phyloP scores from a whole-genome alignment of 2,329 filamentous ascomycete species.

The Botrytis paeoniae region DNA sequence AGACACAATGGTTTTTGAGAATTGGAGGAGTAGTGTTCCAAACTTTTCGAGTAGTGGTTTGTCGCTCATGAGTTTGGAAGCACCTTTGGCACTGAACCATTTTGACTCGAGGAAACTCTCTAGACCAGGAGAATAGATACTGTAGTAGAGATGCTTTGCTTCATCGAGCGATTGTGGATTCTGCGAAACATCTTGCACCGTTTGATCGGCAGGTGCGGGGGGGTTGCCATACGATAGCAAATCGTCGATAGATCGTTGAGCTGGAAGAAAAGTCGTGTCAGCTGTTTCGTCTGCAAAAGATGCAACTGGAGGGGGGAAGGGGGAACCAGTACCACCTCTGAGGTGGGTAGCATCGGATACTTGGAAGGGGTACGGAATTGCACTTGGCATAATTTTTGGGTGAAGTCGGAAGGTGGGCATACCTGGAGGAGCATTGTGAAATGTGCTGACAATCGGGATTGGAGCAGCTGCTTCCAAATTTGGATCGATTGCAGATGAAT shows the following conservation, averaged over 20 bases:
- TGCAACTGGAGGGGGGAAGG: conserved; percentile 35
- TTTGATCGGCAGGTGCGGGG: conserved; percentile 48
- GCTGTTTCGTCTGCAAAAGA: conserved; percentile 37
- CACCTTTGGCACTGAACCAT: conserved; percentile 65
- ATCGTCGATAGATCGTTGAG: conserved; percentile 70
- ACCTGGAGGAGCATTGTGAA: conserved; percentile 34
- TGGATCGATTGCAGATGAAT: conserved; percentile 38
- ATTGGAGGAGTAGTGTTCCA: conserved; percentile 58
- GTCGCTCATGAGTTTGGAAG: conserved; percentile 48
- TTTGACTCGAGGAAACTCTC: conserved; percentile 76
- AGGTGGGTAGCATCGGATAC: conserved; percentile 45
- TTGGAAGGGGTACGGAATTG: conserved; percentile 38
- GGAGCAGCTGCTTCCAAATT: conserved; percentile 51
- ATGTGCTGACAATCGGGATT: conserved; percentile 28
- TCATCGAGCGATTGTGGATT: conserved; percentile 55
- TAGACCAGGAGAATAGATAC: conserved; percentile 72
- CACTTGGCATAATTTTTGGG: conserved; percentile 38
- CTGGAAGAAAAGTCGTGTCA: conserved; percentile 49
- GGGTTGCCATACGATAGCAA: conserved; percentile 63
- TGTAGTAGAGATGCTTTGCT: conserved; percentile 68
- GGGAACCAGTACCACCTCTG: conserved; percentile 50
- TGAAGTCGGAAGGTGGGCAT: conserved; percentile 34
- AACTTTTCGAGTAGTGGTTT: conserved; percentile 63
- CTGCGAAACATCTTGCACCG: conserved; percentile 46
- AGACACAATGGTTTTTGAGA: conserved; percentile 47